These are phyloP conservation scores for Solanum tarapatanum DNA, from an alignment of 257 asterid genomes.

Conservation along the genomic window DNA sequence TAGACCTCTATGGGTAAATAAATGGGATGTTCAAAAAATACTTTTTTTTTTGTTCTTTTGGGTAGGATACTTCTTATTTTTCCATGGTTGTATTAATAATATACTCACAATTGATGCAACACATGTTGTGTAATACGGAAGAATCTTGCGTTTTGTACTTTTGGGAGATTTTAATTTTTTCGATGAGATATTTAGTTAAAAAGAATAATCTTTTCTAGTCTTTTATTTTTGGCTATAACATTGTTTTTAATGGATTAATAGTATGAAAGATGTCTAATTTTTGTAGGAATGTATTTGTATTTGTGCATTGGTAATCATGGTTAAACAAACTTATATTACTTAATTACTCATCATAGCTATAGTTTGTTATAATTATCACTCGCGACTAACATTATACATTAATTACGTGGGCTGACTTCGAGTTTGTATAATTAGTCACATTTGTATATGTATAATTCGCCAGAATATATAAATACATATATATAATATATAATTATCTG, in stretches of 20 bases:
- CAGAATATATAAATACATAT: too few relatives aligned
- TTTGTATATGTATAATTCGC: too few relatives aligned
- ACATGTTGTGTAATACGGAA: constrained; percentile 39
- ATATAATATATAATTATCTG: too few relatives aligned
- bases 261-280: neutral
- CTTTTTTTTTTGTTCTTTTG: constrained; percentile 5
- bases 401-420: too few relatives aligned
- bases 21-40: neutral
- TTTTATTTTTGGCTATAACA: neutral
- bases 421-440: too few relatives aligned
- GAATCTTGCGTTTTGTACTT: neutral
- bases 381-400: too few relatives aligned
- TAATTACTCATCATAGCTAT: too few relatives aligned
- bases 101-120: constrained; percentile 12
- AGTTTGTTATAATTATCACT: too few relatives aligned
- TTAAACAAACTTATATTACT: too few relatives aligned
- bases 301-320: neutral
- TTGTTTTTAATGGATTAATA: neutral
- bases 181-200: neutral
- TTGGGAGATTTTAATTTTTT: neutral
- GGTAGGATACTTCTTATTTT: constrained; percentile 26
- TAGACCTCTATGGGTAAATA: constrained; percentile 8
- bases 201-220: neutral
- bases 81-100: constrained; percentile 45
- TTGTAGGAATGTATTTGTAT: neutral